Evolutionary conservation across 768 basidiomycete species (phyloP).

Genomic region (Favolaschia claudopus): DNA sequence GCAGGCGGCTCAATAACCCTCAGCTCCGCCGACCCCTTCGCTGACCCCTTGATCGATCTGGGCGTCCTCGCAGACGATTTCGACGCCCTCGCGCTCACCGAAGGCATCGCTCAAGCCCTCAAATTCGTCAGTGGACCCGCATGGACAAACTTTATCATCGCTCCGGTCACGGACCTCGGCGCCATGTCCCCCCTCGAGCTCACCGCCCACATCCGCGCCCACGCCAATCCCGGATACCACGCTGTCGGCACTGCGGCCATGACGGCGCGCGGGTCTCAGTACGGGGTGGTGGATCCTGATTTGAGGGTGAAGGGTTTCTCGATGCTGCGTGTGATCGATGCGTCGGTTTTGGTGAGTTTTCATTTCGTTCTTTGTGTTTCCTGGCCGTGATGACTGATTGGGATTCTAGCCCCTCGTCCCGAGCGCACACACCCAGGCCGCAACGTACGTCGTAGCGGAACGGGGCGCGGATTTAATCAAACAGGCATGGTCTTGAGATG

Average conservation of each 20-base stretch:
- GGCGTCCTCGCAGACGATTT: background rate
- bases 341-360: background rate
- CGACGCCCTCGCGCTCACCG: background rate
- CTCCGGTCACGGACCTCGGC: background rate
- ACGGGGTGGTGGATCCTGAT: slow-evolving; percentile 5
- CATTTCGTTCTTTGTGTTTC: background rate
- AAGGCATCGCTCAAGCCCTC: background rate
- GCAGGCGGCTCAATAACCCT: slow-evolving; percentile 1
- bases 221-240: background rate
- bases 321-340: background rate
- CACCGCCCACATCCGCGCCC: background rate
- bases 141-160: slow-evolving; percentile 1
- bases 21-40: slow-evolving; percentile 1
- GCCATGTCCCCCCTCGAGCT: background rate
- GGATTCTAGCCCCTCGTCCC: background rate
- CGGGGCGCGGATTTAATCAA: background rate
- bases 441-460: background rate
- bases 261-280: background rate
- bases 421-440: background rate
- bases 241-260: background rate
- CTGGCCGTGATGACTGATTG: background rate
- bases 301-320: slow-evolving; percentile 1
- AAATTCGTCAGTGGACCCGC: slow-evolving; percentile 1
- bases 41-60: background rate
- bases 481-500: no score